These are phyloP conservation scores for Elaeis guineensis DNA, from an alignment of 176 grass and related monocot genomes.

Conservation along the genomic window DNA sequence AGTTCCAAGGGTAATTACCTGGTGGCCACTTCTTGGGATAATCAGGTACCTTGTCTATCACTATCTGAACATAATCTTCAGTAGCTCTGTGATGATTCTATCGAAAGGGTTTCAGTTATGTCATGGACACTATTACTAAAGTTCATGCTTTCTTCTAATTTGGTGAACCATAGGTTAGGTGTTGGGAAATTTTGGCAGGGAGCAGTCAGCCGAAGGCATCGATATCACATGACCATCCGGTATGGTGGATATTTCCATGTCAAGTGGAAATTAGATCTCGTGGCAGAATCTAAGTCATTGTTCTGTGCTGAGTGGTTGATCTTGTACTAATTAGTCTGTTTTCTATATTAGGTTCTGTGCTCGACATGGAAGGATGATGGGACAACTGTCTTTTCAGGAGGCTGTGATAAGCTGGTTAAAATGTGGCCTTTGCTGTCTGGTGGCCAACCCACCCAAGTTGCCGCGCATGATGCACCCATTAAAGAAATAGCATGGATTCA, in stretches of 20 bases:
- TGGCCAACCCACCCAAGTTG: constrained; percentile 64
- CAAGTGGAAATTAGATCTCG: no score
- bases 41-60: constrained; percentile 26
- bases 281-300: no score
- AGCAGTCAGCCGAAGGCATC: constrained; percentile 84
- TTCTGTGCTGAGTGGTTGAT: neutral
- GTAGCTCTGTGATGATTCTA: no score
- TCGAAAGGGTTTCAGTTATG: no score
- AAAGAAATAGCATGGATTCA: constrained; percentile 73
- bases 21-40: constrained; percentile 68
- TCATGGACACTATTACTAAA: neutral
- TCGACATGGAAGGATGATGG: constrained; percentile 95
- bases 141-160: neutral
- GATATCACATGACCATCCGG: constrained; percentile 87
- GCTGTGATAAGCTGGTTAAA: constrained; percentile 86
- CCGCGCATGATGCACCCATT: constrained; percentile 83
- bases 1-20: constrained; percentile 53
- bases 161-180: constrained; percentile 49
- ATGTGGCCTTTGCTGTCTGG: constrained; percentile 90
- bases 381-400: constrained; percentile 78
- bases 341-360: constrained; percentile 60
- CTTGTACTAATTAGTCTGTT: constrained; percentile 17
- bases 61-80: no score
- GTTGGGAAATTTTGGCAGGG: constrained; percentile 84
- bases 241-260: constrained; percentile 12